Conservation (phyloP, 257 asterid species). For the Rauvolfia tetraphylla region DNA sequence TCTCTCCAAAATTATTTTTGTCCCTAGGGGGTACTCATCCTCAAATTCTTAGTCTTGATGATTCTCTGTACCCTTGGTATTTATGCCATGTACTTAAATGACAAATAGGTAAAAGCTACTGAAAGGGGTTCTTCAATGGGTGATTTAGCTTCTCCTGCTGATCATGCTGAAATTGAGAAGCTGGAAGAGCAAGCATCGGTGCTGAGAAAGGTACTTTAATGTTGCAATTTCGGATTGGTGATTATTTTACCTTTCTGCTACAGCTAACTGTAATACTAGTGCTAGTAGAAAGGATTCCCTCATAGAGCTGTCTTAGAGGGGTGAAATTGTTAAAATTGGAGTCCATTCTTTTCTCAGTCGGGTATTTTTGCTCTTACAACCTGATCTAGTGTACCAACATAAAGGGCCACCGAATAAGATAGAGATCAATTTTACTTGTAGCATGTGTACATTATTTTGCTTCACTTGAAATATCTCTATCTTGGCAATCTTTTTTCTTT, state of each 20-base stretch:
- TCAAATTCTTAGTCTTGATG: background rate
- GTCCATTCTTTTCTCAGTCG: too few species aligned
- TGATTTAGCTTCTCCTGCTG: conserved; percentile 46
- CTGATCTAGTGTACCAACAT: too few species aligned
- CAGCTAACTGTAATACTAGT: background rate
- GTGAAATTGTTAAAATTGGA: too few species aligned
- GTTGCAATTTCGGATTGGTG: background rate
- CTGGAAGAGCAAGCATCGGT: conserved; percentile 64
- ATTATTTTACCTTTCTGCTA: background rate
- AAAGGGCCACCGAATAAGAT: too few species aligned
- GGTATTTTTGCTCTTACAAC: too few species aligned
- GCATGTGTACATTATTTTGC: background rate
- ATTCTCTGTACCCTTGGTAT: background rate
- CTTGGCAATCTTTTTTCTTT: background rate
- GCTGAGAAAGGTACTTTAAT: conserved; percentile 54
- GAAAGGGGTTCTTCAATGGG: conserved; percentile 42
- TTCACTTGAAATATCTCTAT: background rate
- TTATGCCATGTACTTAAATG: background rate
- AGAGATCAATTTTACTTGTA: too few species aligned
- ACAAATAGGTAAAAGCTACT: conserved; percentile 49
- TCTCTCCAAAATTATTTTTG: background rate
- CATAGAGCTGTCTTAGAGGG: too few species aligned
- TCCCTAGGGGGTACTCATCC: background rate
- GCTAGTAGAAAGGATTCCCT: background rate
- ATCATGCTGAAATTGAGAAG: conserved; percentile 62